phyloP scores from a whole-genome alignment of 257 asterid species.

The Ilex aquifolium region DNA sequence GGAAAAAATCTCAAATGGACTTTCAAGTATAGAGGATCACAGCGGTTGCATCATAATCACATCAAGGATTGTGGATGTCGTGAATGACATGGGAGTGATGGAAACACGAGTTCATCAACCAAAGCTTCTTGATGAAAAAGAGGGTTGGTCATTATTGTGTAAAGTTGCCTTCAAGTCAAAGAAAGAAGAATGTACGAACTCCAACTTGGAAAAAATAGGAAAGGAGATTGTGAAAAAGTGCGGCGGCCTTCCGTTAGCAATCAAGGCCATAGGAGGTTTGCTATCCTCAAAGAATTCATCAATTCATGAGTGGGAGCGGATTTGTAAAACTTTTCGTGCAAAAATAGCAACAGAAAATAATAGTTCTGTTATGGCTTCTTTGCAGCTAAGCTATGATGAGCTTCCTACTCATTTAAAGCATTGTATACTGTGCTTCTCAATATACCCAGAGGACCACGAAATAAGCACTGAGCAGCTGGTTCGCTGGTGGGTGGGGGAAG shows the following conservation, averaged over 20 bases:
- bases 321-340: constrained; percentile 7
- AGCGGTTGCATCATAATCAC: constrained; percentile 20
- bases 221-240: constrained; percentile 20
- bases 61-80: constrained; percentile 15
- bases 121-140: constrained; percentile 11
- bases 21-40: constrained; percentile 12
- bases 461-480: constrained; percentile 18
- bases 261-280: constrained; percentile 25
- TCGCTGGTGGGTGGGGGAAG: constrained; percentile 27
- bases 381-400: constrained; percentile 30
- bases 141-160: constrained; percentile 21
- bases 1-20: constrained; percentile 13
- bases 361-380: constrained; percentile 16
- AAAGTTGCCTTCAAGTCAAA: constrained; percentile 14
- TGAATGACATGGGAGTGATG: constrained; percentile 12
- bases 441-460: constrained; percentile 26
- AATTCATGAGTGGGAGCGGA: constrained; percentile 11
- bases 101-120: constrained; percentile 15
- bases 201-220: constrained; percentile 9
- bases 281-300: constrained; percentile 8
- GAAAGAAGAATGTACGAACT: background rate
- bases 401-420: constrained; percentile 21
- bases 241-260: constrained; percentile 26
- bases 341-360: constrained; percentile 2
- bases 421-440: constrained; percentile 20